These are phyloP conservation scores for Citrus inodora DNA, from an alignment of 345 rosid genomes.

Conservation along the genomic window DNA sequence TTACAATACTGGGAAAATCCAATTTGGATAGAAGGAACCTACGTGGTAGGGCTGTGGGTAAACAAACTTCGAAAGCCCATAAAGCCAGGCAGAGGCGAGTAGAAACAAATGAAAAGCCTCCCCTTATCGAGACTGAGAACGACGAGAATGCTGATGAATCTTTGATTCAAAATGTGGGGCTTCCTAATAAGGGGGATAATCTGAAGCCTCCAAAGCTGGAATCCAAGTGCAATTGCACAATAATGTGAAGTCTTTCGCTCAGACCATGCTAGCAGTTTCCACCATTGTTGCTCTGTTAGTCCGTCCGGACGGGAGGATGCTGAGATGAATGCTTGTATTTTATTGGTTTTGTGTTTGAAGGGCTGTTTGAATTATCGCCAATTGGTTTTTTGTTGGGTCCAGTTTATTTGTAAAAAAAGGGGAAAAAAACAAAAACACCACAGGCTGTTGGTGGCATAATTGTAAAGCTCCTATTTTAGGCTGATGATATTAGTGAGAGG, in stretches of 20 bases:
- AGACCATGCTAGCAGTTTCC: conserved; percentile 12
- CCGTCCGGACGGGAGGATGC: conserved; percentile 3
- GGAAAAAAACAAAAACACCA: conserved; percentile 15
- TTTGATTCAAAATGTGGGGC: conserved; percentile 52
- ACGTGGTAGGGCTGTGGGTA: conserved; percentile 47
- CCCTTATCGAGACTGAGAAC: conserved; percentile 49
- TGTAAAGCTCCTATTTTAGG: conserved; percentile 48
- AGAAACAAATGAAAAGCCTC: conserved; percentile 48
- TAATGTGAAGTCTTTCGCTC: conserved; percentile 59
- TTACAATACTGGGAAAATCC: conserved; percentile 67
- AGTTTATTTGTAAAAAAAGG: conserved; percentile 29
- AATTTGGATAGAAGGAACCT: conserved; percentile 45
- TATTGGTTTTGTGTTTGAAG: conserved; percentile 29
- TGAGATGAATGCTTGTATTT: conserved; percentile 19
- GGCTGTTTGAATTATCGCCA: conserved; percentile 36
- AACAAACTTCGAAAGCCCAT: conserved; percentile 44
- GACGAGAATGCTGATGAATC: conserved; percentile 76
- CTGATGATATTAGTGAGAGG: conserved; percentile 34
- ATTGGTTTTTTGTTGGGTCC: conserved; percentile 33
- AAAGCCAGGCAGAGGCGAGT: conserved; percentile 55
- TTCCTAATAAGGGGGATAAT: conserved; percentile 56
- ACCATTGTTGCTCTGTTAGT: background rate
- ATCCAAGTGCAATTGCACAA: conserved; percentile 95
- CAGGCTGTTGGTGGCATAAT: conserved; percentile 39
- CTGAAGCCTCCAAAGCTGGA: conserved; percentile 83